phyloP scores from a whole-genome alignment of 75 land plant species.

The Cupressus sempervirens region DNA sequence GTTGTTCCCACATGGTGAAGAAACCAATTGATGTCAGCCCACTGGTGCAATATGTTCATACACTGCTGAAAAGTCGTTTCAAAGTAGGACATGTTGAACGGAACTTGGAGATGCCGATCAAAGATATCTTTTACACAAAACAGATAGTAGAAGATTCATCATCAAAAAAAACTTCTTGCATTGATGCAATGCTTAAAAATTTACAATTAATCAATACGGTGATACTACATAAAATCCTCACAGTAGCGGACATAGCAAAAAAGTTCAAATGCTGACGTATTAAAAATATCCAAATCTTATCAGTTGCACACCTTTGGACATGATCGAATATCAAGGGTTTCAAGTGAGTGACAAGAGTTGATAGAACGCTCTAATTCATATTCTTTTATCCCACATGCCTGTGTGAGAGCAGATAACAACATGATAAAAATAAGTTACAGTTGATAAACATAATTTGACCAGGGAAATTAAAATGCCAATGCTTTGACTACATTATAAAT shows the following conservation, averaged over 20 bases:
- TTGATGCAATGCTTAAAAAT: neutral
- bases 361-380: conserved; percentile 57
- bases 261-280: neutral
- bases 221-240: neutral
- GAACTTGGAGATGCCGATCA: conserved; percentile 25
- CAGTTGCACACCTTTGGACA: conserved; percentile 69
- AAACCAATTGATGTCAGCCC: conserved; percentile 20
- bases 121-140: conserved; percentile 23
- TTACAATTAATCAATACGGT: neutral
- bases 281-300: neutral
- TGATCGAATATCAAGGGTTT: conserved; percentile 85
- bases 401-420: neutral
- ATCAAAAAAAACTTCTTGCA: neutral
- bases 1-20: conserved; percentile 66
- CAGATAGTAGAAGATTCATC: neutral
- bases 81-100: conserved; percentile 60
- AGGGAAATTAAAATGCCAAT: neutral
- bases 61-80: conserved; percentile 74
- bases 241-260: neutral
- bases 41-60: neutral
- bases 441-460: neutral
- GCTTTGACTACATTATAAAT: neutral
- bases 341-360: conserved; percentile 62
- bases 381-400: conserved; percentile 79
- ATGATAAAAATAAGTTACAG: neutral